Evolutionary conservation across 1,284 basidiomycete genomes (phyloP), one percentile per base, ranked within the genome.

Genomic region (Rhodotorula sp.): DNA sequence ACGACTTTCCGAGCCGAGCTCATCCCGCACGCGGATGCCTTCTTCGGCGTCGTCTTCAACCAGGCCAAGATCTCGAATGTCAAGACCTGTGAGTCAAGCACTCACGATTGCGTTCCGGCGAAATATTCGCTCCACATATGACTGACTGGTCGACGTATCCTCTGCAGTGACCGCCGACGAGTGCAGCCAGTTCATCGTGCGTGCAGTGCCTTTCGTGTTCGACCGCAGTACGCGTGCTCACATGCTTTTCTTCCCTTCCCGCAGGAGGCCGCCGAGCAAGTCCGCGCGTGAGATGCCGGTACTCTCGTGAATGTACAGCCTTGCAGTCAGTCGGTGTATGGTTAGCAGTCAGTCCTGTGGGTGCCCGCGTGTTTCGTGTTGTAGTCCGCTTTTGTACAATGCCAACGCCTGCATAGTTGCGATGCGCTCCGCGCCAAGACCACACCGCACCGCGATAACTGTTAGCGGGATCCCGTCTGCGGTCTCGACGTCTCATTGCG

Each of bases 41-140:
- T 95, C 80, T 98, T 97, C 75, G 96, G 96, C n/a, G 96, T 99
- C n/a, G 84, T 96, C 72, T 99, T 98, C 83, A 93, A 95, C 81
- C 91, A 90, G 76, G 91, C 95, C 79, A 99, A 99, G 82, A 83
- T 99, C 72, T 81, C 80, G 70, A 91, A 89, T 6, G 92, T 95
- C 68, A 85, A 89, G 62, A 62, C 46, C 18, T 60, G 73, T 75
- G 26, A 30, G 73, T 63, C 18, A 14, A 10, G 5, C 46, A 1
- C 10, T 44, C 24, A 29, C 37, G 37, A 2, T 14, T 42, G 10
- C 37, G 37, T 6, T 37, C 1, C 37, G 37, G 37, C 37, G 37
- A 42, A 42, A 42, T n/a, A 7, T 42, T 33, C 2, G 7, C 18
- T 45, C 6, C n/a, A 2, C 6, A 14, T 22, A 29, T 26, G 42